Percentiles rank a stretch among this genome's conserved stretches.
phyloP scores from a whole-genome alignment of 257 asterid species.

The Pogostemon cablin region DNA sequence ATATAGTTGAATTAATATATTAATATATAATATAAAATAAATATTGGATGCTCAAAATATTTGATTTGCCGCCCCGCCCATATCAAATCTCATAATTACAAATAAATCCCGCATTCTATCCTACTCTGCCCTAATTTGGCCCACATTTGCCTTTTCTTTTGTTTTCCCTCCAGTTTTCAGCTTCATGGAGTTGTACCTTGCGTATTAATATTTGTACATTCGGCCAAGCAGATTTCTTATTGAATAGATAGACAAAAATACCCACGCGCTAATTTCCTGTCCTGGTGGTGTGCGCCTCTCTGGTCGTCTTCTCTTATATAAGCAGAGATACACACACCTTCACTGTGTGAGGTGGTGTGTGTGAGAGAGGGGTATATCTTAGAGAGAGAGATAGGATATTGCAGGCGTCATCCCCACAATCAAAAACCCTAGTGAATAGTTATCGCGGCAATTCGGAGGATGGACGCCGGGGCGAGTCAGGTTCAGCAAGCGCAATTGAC shows the following conservation, averaged over 20 bases:
- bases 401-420: constrained; percentile 29
- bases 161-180: constrained; percentile 35
- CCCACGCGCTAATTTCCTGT: constrained; percentile 28
- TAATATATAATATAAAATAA: background rate
- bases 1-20: background rate
- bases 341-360: constrained; percentile 32
- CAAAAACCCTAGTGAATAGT: constrained; percentile 34
- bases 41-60: background rate
- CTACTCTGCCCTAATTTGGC: constrained; percentile 42
- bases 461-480: constrained; percentile 79
- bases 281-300: background rate
- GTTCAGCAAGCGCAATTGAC: constrained; percentile 75
- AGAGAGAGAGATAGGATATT: constrained; percentile 25
- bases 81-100: constrained; percentile 14
- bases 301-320: constrained; percentile 30
- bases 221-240: background rate
- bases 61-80: constrained; percentile 34
- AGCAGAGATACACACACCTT: constrained; percentile 27
- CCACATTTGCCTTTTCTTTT: constrained; percentile 34
- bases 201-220: constrained; percentile 32
- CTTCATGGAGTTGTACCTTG: constrained; percentile 20
- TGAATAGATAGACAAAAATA: constrained; percentile 13
- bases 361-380: constrained; percentile 15
- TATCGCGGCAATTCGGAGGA: constrained; percentile 42
- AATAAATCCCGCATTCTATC: constrained; percentile 24